These are phyloP conservation scores for Penicillium sp. DNA, from an alignment of 2,329 filamentous ascomycete species.

Conservation along the genomic window DNA sequence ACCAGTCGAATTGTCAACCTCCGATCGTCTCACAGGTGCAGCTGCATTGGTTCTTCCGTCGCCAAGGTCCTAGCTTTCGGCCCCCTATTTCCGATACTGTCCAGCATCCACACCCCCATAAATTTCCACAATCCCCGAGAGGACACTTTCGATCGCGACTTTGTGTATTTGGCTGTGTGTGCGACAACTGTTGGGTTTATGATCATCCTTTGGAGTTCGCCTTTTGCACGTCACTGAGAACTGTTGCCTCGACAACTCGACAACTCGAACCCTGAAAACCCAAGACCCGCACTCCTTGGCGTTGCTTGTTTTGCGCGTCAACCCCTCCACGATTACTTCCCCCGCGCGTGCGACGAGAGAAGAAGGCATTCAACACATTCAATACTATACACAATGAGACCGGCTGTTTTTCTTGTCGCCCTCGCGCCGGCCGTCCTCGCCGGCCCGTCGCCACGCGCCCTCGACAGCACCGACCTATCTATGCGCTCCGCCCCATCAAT, in stretches of 20 bases:
- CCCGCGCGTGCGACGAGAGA: background rate
- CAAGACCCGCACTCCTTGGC: conserved; percentile 25
- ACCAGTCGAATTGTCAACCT: background rate
- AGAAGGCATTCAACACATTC: background rate
- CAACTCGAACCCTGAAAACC: conserved; percentile 9
- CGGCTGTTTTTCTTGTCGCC: conserved; percentile 14
- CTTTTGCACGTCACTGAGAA: background rate
- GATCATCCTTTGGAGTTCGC: background rate
- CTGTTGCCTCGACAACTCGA: conserved; percentile 27
- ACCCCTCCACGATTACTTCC: conserved; percentile 7
- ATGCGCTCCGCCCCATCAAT: conserved; percentile 22
- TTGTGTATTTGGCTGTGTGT: background rate
- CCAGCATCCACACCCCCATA: background rate
- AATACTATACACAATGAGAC: conserved; percentile 16
- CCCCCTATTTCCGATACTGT: background rate
- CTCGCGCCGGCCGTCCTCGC: conserved; percentile 23
- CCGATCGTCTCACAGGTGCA: background rate
- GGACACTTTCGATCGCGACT: background rate
- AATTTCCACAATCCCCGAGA: background rate
- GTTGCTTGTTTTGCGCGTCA: conserved; percentile 23
- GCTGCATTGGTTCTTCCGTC: background rate
- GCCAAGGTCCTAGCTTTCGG: background rate
- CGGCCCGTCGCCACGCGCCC: conserved; percentile 14
- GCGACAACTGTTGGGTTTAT: background rate
- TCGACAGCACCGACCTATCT: conserved; percentile 12